Percentiles rank a stretch among this genome's conserved stretches.
Evolutionary conservation across 768 basidiomycete genomes (phyloP).

Genomic region (Mycena alexandri): DNA sequence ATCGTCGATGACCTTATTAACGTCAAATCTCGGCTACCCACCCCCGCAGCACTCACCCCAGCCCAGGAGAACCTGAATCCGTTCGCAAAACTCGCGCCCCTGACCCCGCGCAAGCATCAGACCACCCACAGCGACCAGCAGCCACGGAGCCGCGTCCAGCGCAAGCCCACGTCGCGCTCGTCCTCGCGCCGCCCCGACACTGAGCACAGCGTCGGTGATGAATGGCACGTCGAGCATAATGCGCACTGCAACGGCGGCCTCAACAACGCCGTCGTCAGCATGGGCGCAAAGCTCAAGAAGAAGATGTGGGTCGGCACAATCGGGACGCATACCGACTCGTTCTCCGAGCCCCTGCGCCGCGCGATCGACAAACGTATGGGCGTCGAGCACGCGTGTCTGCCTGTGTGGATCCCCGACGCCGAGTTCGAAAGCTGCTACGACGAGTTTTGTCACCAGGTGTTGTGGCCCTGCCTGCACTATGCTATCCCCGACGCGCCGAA

Average conservation of each 20-base stretch:
- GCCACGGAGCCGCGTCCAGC: conserved; percentile 54
- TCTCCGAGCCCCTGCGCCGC: conserved; percentile 65
- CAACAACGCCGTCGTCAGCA: conserved; percentile 83
- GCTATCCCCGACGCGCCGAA: conserved; percentile 90
- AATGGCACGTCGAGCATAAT: conserved; percentile 68
- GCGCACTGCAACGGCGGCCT: conserved; percentile 86
- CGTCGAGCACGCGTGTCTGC: conserved; percentile 51
- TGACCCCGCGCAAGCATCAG: conserved; percentile 60
- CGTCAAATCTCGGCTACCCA: conserved; percentile 58
- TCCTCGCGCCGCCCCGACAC: conserved; percentile 58
- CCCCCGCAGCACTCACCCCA: conserved; percentile 56
- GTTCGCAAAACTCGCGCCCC: conserved; percentile 46
- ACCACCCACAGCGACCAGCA: conserved; percentile 60
- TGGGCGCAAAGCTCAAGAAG: conserved; percentile 64
- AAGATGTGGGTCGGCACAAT: conserved; percentile 80
- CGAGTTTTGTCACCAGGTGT: conserved; percentile 90
- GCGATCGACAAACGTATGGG: conserved; percentile 68
- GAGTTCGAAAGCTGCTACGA: conserved; percentile 87
- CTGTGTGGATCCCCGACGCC: conserved; percentile 86
- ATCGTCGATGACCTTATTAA: conserved; percentile 79
- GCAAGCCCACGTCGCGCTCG: conserved; percentile 65
- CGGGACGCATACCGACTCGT: conserved; percentile 76
- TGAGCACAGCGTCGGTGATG: conserved; percentile 38
- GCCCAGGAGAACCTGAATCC: conserved; percentile 65
- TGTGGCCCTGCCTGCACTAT: conserved; percentile 92